Base-by-base conservation (phyloP, 192 early-diverging fungal species). In the Nowakowskiella sp. region DNA sequence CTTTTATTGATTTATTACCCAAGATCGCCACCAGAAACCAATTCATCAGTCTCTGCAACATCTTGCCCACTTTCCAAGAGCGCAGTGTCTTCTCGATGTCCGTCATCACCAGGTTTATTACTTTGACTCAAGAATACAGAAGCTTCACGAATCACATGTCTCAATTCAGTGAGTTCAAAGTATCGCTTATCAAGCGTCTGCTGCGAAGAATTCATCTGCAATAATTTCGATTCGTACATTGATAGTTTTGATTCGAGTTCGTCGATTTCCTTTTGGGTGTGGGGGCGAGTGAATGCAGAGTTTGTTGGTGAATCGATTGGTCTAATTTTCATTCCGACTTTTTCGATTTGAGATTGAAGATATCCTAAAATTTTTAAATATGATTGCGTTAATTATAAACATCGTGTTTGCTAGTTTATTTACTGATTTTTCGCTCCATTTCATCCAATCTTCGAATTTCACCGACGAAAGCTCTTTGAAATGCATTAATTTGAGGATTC, bases 371-470 rank as follows among this genome's bases (percentile, higher is more conserved):
- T 25, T n/a, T 23, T 13, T 27, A 64, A 28, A 5, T 19, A 49
- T n/a, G 29, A 5, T 19, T 28, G 4, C 3, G 16, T 49, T 28
- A 16, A 19, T 32, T 49, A 39, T 39, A 19, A 39, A 13, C 21
- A 57, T n/a, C 28, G 9, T 24, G 16, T 16, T 54, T 7, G 47
- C 43, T 55, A 13, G 33, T 8, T 42, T 8, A 48, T 83, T 71
- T 76, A 88, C 95, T 88, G 45, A 92, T 73, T 55, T 88, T 89
- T 51, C 96, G 84, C 66, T 97, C 92, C 82, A 99, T 88, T 66
- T 99, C 96, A 64, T 99, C 92, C 26, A 94, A 78, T 32, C 91
- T 84, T 56, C 92, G 82, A 62, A 99, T 94, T 65, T 97, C 90
- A 49, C 73, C 85, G 21, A 97, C 96, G 68, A 91, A 97, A 19